Evolutionary conservation across 169 alveolate species (phyloP), one percentile per base, ranked within the genome.

Genomic region (Plasmodium reichenowi): DNA sequence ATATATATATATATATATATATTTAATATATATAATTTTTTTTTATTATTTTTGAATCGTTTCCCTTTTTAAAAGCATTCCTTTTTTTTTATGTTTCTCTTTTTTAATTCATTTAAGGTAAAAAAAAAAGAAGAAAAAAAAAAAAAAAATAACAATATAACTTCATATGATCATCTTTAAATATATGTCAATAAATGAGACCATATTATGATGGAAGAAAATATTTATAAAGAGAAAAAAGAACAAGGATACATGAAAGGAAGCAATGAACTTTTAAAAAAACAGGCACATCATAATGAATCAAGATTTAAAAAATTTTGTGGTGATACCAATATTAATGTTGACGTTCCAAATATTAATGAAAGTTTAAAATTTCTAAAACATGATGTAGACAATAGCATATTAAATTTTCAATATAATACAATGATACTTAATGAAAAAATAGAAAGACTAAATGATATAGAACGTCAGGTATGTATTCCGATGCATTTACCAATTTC

Each of bases 401-500:
- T 83, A 15, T 24, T 83, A 26, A 43, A 67, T 43, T 83, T 67
- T 72, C 43, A 54, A 45, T 83, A 70, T 20, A 83, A 47, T 32
- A 83, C 83, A 0, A 83, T 83, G 91, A 2, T 83, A 26, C 71
- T 83, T 32, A 71, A 67, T 56, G 91, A 83, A 20, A 67, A 71
- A 72, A 50, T 83, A 22, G 85, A 83, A 24, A 38, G 91, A 52
- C 50, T 83, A 58, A 83, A 67, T 70, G 85, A 67, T 38, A 43
- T 50, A 9, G 91, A 83, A 73, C 72, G 91, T 20, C 43, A 83
- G 12, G 50, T 83, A 24, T 47, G 45, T 26, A 83, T 83, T 9
- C 91, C 85, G 0, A 83, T 83, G 91, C 74, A 83, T 9, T 26
- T 70, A 32, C 83, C 85, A 7, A n/a, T 83, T 17, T 17, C 20